phyloP scores from a whole-genome alignment of 495 filamentous ascomycete genomes.

The Penicillium longicatenatum region DNA sequence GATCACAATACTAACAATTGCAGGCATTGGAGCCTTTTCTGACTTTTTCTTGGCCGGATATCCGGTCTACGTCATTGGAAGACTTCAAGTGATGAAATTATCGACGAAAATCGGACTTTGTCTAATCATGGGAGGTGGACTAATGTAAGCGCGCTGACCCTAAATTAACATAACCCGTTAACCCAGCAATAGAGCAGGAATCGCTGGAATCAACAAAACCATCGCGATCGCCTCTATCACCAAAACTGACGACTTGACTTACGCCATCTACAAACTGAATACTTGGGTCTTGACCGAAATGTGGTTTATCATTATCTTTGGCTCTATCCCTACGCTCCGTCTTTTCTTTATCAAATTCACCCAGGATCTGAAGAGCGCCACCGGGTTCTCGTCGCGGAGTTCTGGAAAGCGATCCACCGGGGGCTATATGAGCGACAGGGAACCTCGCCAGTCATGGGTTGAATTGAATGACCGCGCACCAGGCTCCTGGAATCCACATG shows the following conservation, averaged over 20 bases:
- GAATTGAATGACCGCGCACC: constrained; percentile 8
- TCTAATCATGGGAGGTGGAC: constrained; percentile 38
- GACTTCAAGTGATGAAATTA: constrained; percentile 30
- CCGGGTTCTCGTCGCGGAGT: constrained; percentile 10
- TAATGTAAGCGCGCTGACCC: constrained; percentile 27
- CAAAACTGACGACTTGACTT: constrained; percentile 20
- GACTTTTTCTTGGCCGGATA: constrained; percentile 39
- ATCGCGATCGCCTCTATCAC: constrained; percentile 26
- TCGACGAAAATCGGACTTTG: constrained; percentile 37
- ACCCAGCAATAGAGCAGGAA: constrained; percentile 20
- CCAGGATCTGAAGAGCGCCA: constrained; percentile 18
- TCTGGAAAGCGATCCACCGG: background rate
- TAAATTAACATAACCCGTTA: background rate
- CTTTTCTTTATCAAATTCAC: constrained; percentile 24
- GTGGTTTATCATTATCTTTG: constrained; percentile 37
- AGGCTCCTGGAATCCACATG: constrained; percentile 5
- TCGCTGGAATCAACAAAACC: constrained; percentile 32
- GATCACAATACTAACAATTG: background rate
- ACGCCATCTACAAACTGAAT: constrained; percentile 25
- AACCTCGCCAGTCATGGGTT: constrained; percentile 14
- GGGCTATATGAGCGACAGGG: constrained; percentile 3
- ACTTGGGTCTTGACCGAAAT: constrained; percentile 32
- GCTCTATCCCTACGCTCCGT: constrained; percentile 30
- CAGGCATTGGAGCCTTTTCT: constrained; percentile 29
- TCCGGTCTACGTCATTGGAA: constrained; percentile 35